Base-by-base conservation (phyloP, 1,284 basidiomycete species). In the Stereum hirsutum region DNA sequence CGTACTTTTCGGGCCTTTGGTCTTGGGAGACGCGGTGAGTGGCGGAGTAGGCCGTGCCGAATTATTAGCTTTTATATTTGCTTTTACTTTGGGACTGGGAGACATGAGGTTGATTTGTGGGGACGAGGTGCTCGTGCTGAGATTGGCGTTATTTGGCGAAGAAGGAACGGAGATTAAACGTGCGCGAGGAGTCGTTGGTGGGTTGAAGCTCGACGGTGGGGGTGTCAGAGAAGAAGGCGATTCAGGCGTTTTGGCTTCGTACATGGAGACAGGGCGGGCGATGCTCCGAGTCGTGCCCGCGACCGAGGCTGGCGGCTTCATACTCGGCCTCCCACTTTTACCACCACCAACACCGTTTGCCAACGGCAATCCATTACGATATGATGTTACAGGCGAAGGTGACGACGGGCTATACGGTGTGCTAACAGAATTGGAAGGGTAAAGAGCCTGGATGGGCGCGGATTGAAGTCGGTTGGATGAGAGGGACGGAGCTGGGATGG, bases 161-260 rank as follows among this genome's bases (percentile, higher is more conserved):
- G 51, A 32, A n/a, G 35, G 17, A 45, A 58, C 54, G 40, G 57
- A 60, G 52, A 53, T 49, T 23, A 59, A 54, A 50, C 63, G 57
- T 54, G 56, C 47, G 43, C 63, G 60, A 50, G 69, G 63, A 10
- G 57, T 57, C 10, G 64, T 55, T 14, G 68, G 66, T 41, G 60
- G 55, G 47, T 48, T 50, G 56, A 48, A 43, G 24, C 50, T 32
- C n/a, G n/a, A n/a, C n/a, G n/a, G n/a, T n/a, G n/a, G n/a, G n/a
- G n/a, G n/a, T n/a, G n/a, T n/a, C n/a, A n/a, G n/a, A n/a, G n/a
- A n/a, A n/a, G n/a, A n/a, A n/a, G n/a, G 28, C n/a, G 34, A 21
- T 8, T 38, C 20, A 5, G 38, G 39, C 17, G 49, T 54, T 32
- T 49, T 38, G 33, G 57, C 52, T 40, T 57, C 54, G 30, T 60